Conservation (phyloP, 176 grass and related monocot genomes). For the Juncus effusus region DNA sequence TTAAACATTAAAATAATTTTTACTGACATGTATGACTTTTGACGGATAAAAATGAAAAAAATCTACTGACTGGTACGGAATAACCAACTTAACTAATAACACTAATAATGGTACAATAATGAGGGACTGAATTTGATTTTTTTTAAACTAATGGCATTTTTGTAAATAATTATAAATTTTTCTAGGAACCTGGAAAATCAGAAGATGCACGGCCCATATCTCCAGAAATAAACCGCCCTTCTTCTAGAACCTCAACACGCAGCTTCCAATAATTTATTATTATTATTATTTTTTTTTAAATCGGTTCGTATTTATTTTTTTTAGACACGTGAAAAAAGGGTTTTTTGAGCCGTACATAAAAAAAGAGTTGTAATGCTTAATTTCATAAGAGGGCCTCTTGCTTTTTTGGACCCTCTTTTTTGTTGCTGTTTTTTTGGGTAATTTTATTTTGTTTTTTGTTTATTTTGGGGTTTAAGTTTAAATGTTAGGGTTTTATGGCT, state of each 20-base stretch:
- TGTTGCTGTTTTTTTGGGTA: constrained; percentile 37
- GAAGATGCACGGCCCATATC: constrained; percentile 43
- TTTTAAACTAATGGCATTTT: background rate
- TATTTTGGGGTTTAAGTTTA: constrained; percentile 27
- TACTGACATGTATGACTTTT: too few species aligned
- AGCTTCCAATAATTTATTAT: constrained; percentile 45
- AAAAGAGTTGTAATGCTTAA: constrained; percentile 54
- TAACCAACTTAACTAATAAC: too few species aligned
- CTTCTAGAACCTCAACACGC: constrained; percentile 58
- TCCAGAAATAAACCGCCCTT: constrained; percentile 51
- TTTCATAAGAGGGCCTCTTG: constrained; percentile 42
- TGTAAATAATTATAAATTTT: too few species aligned
- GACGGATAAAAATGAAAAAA: too few species aligned
- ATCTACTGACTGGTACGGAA: too few species aligned
- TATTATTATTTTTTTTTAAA: constrained; percentile 50
- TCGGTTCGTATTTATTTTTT: constrained; percentile 41
- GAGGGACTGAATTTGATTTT: too few species aligned
- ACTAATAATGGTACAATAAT: background rate
- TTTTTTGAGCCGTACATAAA: constrained; percentile 70
- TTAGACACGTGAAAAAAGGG: constrained; percentile 42
- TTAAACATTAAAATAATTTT: too few species aligned
- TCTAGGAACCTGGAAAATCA: constrained; percentile 21
- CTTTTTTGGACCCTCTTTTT: constrained; percentile 47
- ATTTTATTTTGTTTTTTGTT: constrained; percentile 45
- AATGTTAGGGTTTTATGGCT: constrained; percentile 13